Base-by-base conservation (phyloP, 1,284 basidiomycete genomes). In the Sanghuangporus sanghuang region DNA sequence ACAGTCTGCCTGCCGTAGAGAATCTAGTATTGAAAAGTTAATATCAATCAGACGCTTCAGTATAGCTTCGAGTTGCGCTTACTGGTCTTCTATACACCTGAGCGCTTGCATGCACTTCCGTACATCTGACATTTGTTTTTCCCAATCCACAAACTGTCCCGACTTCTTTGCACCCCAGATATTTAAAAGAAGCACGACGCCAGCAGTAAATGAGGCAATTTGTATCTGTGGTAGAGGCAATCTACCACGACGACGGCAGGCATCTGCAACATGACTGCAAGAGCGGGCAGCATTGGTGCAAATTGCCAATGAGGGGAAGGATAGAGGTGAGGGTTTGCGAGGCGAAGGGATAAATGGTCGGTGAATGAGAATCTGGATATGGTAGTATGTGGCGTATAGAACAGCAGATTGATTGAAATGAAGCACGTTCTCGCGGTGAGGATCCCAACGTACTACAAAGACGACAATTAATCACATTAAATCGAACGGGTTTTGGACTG, bases 281-380 rank as follows among this genome's bases (percentile, higher is more conserved):
- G 87, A 87, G n/a, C 92, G 79, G 0, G 92, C 90, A 1, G 92
- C 92, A 66, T 92, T 93, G 16, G 87, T 88, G 72, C 92, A 94
- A 57, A 95, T 93, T 0, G 91, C 88, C 14, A 93, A 78, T 0
- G 90, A 92, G 0, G 92, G 89, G 78, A 86, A 71, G 1, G 85
- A 78, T 1, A 87, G 71, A 0, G 82, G 77, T 0, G 85, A 83
- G 0, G 81, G 81, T 65, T 84, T 83, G 50, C 79, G 77, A 0
- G 83, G 82, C 0, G 86, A 84, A 0, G 90, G 89, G 61, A 94
- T 92, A 75, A 93, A 94, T 0, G 90, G 89, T 7, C 92, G 81
- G 71, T 94, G 92, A 50, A 93, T 85, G 48, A 89, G 79, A 69
- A 94, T 93, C 68, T 89, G 89, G 14, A 88, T 77, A 64, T 87